Percentiles rank a stretch among this genome's conserved stretches.
phyloP scores from a whole-genome alignment of 2,329 filamentous ascomycete species.

The Mollisia scopiformis region DNA sequence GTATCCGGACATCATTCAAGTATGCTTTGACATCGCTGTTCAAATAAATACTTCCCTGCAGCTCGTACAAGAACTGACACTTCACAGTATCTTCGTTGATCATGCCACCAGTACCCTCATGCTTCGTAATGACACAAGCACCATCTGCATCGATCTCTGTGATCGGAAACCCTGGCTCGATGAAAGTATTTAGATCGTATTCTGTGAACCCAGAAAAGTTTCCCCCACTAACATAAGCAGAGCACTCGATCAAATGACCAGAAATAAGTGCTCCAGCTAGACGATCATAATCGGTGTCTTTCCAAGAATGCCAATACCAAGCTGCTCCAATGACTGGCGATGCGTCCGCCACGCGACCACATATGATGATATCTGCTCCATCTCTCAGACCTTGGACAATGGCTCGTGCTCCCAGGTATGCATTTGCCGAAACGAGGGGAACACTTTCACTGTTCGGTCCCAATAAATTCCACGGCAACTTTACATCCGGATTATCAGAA shows the following conservation, averaged over 20 bases:
- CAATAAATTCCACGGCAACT: conserved; percentile 36
- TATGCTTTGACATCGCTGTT: conserved; percentile 60
- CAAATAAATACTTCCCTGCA: conserved; percentile 58
- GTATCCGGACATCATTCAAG: conserved; percentile 52
- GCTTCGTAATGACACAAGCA: conserved; percentile 48
- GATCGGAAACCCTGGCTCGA: conserved; percentile 49
- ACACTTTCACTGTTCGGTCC: conserved; percentile 24
- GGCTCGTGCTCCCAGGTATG: conserved; percentile 51
- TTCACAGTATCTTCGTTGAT: conserved; percentile 53
- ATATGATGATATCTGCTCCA: conserved; percentile 48
- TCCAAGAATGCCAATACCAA: conserved; percentile 49
- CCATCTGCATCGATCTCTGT: conserved; percentile 45
- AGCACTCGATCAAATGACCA: conserved; percentile 38
- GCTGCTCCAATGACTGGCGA: conserved; percentile 45
- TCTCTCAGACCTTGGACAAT: conserved; percentile 41
- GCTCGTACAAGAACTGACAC: conserved; percentile 56
- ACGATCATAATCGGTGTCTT: conserved; percentile 39
- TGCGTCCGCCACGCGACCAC: conserved; percentile 48
- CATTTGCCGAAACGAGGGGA: conserved; percentile 35
- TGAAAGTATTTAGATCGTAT: conserved; percentile 40
- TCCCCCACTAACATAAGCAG: conserved; percentile 28
- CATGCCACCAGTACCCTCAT: conserved; percentile 43
- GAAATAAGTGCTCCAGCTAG: conserved; percentile 41
- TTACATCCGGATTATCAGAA: conserved; percentile 41
- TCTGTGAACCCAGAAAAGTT: conserved; percentile 34